Base-by-base conservation (phyloP, 2,329 filamentous ascomycete species). In the Talaromyces sp. region DNA sequence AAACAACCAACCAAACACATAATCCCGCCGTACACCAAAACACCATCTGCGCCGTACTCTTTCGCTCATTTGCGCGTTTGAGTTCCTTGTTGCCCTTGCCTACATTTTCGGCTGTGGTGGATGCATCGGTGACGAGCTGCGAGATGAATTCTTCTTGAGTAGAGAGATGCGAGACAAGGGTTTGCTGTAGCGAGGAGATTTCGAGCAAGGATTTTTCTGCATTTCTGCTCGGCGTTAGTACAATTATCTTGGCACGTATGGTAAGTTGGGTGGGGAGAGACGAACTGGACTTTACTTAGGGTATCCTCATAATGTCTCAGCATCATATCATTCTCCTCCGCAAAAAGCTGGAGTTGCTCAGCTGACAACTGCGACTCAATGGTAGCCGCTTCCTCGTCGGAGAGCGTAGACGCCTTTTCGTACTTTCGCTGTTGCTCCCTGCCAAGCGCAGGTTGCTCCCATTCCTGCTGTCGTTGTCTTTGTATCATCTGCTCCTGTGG, bases 311-410 rank as follows among this genome's bases (percentile, higher is more conserved):
- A 97, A 78, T 97, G 91, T 77, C 90, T 91, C 71, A 98, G 84
- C 89, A 99, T 93, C 68, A 92, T 89, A 77, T 93, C 89, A 74
- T 98, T 97, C 74, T 96, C 93, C 78, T 92, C 87, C 70, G 94
- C 93, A 80, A 99, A 98, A 74, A 97, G 86, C 76, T 97, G 94
- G 61, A 95, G 82, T 78, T 98, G 94, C 74, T 97, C 93, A 24
- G 88, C 84, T 19, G 90, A 92, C 67, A 97, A 81, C 68, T 88
- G 86, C 49, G 87, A 75, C 73, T 85, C 83, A 49, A 83, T 80
- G 7, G 75, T 74, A 19, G 74, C 73, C 1, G 72, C 70, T 57
- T 78, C 76, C 3, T 68, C 70, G 50, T 75, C 73, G 41, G 74
- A 74, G 8, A 78, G 60, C 8, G 19, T 45, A 16, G 37, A 52